phyloP scores from a whole-genome alignment of 495 filamentous ascomycete species.

The Podospora pseudopauciseta region DNA sequence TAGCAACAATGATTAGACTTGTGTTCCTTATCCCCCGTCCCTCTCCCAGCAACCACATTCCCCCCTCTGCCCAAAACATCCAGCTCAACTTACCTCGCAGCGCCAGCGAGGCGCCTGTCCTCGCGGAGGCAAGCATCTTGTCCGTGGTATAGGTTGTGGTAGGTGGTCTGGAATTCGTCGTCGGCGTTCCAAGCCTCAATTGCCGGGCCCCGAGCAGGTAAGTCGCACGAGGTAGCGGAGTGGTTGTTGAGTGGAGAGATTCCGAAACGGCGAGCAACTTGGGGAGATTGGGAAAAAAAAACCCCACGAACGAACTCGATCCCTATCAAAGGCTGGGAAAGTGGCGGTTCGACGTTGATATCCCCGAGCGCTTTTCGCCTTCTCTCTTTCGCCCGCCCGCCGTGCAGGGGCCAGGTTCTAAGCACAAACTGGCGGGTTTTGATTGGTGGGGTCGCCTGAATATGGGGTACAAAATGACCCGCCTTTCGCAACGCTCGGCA shows the following conservation, averaged over 20 bases:
- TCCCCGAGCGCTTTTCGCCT: constrained; percentile 35
- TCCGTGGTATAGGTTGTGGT: constrained; percentile 4
- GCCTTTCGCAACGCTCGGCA: not conserved
- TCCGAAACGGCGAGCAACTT: not conserved
- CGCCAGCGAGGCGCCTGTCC: constrained; percentile 63
- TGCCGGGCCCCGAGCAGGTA: not conserved
- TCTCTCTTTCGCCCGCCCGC: constrained; percentile 7
- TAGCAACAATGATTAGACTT: not conserved
- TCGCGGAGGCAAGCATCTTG: constrained; percentile 61
- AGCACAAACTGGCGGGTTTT: constrained; percentile 19
- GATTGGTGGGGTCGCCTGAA: constrained; percentile 18
- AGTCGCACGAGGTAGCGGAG: not conserved
- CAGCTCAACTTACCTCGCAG: constrained; percentile 58
- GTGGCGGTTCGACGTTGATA: constrained; percentile 25
- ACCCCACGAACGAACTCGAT: constrained; percentile 11
- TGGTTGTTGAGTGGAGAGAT: constrained; percentile 3
- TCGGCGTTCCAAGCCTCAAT: not conserved
- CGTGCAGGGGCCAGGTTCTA: constrained; percentile 13
- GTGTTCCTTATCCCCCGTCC: not conserved
- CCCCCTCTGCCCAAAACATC: not conserved
- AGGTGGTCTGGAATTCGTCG: not conserved
- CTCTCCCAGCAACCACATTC: not conserved
- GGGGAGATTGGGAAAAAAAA: constrained; percentile 29
- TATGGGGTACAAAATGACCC: constrained; percentile 4
- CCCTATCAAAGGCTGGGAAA: not conserved